These are phyloP conservation scores for Coemansia sp. DNA, from an alignment of 192 early-diverging fungal species.

Conservation along the genomic window DNA sequence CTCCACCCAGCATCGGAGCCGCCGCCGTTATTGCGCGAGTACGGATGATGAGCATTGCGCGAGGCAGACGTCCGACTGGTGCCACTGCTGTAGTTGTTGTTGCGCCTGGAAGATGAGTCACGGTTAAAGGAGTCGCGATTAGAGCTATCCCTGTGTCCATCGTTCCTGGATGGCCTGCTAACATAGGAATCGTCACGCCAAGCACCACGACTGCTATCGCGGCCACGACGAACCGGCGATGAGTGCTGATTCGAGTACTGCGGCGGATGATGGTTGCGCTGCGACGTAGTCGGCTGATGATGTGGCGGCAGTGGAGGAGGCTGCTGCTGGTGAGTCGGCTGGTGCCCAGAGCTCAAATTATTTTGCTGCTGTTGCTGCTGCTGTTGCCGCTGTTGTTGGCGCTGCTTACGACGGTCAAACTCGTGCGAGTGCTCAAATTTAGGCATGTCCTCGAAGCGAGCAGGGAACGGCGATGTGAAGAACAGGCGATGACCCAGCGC, in stretches of 20 bases:
- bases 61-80: background rate
- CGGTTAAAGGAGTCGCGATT: slow-evolving; percentile 14
- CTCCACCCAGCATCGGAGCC: slow-evolving; percentile 31
- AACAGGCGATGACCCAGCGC: slow-evolving; percentile 86
- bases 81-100: background rate
- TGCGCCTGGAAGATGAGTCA: slow-evolving; percentile 9
- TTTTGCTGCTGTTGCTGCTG: slow-evolving; percentile 15
- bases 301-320: slow-evolving; percentile 11
- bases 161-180: slow-evolving; percentile 24
- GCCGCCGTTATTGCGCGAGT: slow-evolving; percentile 17
- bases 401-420: slow-evolving; percentile 63
- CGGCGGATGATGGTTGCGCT: slow-evolving; percentile 11
- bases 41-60: slow-evolving; percentile 38
- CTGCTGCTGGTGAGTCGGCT: slow-evolving; percentile 2
- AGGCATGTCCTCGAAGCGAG: slow-evolving; percentile 68
- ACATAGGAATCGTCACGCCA: slow-evolving; percentile 33
- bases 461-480: slow-evolving; percentile 68
- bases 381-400: slow-evolving; percentile 21
- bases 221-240: background rate
- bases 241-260: background rate
- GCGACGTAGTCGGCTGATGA: slow-evolving; percentile 15
- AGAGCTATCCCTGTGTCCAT: slow-evolving; percentile 13
- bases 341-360: background rate
- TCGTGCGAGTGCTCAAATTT: slow-evolving; percentile 79
- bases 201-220: slow-evolving; percentile 6